A percentile compares a stretch with the other conserved stretches of the same genome.
Evolutionary conservation across 208 protist genomes (phyloP).

Genomic region (Trypanosomatidae sp.): DNA sequence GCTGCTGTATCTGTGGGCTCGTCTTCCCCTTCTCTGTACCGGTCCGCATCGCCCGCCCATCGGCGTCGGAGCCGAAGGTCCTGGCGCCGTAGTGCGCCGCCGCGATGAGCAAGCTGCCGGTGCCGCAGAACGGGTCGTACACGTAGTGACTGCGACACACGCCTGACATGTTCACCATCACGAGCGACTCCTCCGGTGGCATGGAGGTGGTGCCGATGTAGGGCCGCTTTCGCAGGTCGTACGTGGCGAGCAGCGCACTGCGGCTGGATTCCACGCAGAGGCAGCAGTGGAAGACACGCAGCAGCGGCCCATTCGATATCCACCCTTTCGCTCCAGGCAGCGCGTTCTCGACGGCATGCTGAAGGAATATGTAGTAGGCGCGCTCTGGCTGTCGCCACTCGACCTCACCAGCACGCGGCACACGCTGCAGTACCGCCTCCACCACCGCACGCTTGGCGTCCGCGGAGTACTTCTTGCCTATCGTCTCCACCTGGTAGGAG

Average conservation of each 20-base stretch:
- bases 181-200: constrained; percentile 92
- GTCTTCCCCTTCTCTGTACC: constrained; percentile 46
- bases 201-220: constrained; percentile 97
- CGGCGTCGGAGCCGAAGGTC: constrained; percentile 90
- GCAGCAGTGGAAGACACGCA: constrained; percentile 50
- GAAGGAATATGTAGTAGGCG: constrained; percentile 53
- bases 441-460: constrained; percentile 52
- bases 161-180: constrained; percentile 91
- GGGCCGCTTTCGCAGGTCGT: constrained; percentile 80
- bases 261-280: constrained; percentile 40
- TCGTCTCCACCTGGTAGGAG: constrained; percentile 66
- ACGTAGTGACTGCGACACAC: constrained; percentile 60
- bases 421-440: constrained; percentile 28
- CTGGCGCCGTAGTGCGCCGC: constrained; percentile 85
- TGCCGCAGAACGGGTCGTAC: constrained; percentile 94
- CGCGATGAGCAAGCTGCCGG: constrained; percentile 87
- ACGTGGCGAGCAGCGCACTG: constrained; percentile 53
- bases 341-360: constrained; percentile 51
- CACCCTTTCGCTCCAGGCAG: constrained; percentile 35
- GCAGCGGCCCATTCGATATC: constrained; percentile 37
- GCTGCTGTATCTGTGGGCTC: constrained; percentile 74
- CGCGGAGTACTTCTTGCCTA: constrained; percentile 63
- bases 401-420: constrained; percentile 13
- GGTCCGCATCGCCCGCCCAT: constrained; percentile 82
- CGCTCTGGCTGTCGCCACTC: constrained; percentile 28